Percentiles rank a stretch among this genome's conserved stretches.
phyloP scores from a whole-genome alignment of 176 grass and related monocot species.

The Secale cereale region DNA sequence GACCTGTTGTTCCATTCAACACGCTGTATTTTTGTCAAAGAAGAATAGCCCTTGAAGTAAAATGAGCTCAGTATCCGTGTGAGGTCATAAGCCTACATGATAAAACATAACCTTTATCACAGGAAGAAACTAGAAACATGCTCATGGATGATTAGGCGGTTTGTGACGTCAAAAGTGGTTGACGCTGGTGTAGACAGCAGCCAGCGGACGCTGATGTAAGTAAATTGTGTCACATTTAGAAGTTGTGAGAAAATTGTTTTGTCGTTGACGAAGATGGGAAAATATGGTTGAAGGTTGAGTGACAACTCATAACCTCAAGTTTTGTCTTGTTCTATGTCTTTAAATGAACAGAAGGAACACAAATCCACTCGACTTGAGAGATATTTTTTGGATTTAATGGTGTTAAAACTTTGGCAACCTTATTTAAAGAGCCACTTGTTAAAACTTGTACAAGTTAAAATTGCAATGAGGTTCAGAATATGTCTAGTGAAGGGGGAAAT shows the following conservation, averaged over 20 bases:
- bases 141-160: background rate
- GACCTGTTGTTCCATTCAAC: slow-evolving; percentile 99
- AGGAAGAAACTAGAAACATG: slow-evolving; percentile 15
- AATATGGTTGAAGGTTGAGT: background rate
- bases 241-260: slow-evolving; percentile 14
- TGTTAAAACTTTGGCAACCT: background rate
- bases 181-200: background rate
- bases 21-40: slow-evolving; percentile 77
- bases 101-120: slow-evolving; percentile 21
- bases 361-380: background rate
- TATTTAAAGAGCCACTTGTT: background rate
- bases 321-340: slow-evolving; percentile 6
- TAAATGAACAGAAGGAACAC: background rate
- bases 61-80: slow-evolving; percentile 67
- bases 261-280: background rate
- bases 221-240: background rate
- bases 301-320: background rate
- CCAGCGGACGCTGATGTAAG: background rate
- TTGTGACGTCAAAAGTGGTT: background rate
- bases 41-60: slow-evolving; percentile 82
- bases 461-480: background rate
- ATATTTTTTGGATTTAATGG: background rate
- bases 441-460: background rate
- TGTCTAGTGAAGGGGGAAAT: background rate
- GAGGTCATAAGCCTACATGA: slow-evolving; percentile 69